Evolutionary conservation across 2,329 filamentous ascomycete genomes (phyloP).

Genomic region (Grosmannia clavigera): DNA sequence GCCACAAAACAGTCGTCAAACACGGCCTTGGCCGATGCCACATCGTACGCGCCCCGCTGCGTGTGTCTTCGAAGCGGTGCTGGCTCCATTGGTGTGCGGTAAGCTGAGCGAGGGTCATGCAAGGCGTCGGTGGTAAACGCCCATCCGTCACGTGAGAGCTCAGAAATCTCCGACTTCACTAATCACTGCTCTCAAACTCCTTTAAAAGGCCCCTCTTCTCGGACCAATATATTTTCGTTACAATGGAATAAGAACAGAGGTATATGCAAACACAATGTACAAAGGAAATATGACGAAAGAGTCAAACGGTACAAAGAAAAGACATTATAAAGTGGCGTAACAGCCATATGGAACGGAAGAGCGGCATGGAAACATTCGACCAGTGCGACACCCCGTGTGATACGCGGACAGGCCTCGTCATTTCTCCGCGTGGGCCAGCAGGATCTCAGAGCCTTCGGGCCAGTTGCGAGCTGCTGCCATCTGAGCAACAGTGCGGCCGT

Average conservation of each 20-base stretch:
- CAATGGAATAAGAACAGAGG: neutral
- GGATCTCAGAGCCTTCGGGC: conserved; percentile 40
- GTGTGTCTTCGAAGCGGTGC: conserved; percentile 8
- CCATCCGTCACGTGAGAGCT: no score
- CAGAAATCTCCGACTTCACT: no score
- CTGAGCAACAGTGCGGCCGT: conserved; percentile 32
- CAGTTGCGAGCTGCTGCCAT: conserved; percentile 46
- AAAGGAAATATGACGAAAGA: neutral
- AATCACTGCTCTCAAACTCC: no score
- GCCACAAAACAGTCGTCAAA: conserved; percentile 11
- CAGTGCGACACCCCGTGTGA: no score
- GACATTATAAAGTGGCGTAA: neutral
- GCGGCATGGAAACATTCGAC: neutral
- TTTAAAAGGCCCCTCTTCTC: neutral
- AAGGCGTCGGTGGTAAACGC: no score
- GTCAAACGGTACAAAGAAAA: neutral
- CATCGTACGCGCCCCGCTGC: conserved; percentile 9
- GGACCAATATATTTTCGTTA: neutral
- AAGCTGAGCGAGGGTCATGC: no score
- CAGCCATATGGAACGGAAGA: neutral
- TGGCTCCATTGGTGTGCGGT: conserved; percentile 3
- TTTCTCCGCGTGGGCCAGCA: conserved; percentile 17
- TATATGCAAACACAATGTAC: neutral
- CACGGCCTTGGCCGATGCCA: conserved; percentile 6
- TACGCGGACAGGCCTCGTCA: neutral